A percentile compares a stretch with the other conserved stretches of the same genome.
phyloP scores from a whole-genome alignment of 2,329 filamentous ascomycete genomes.

The Diaporthe citriasiana region DNA sequence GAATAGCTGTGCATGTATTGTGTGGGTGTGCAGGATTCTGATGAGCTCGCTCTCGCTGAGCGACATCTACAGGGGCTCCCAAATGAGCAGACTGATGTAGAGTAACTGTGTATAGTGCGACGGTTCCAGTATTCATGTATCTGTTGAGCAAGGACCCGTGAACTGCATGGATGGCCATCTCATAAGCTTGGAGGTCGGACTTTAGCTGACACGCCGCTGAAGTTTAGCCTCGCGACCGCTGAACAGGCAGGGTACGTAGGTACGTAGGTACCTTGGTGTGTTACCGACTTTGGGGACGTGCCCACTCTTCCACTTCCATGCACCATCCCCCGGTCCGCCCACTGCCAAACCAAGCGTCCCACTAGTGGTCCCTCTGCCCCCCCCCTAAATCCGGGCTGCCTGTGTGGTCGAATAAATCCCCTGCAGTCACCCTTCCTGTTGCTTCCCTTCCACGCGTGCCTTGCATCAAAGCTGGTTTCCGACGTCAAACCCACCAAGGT shows the following conservation, averaged over 20 bases:
- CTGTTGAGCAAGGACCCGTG: slow-evolving; percentile 12
- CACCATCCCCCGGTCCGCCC: not conserved
- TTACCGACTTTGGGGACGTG: slow-evolving; percentile 17
- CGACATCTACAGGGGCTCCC: not conserved
- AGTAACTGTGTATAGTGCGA: not conserved
- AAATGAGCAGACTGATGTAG: not conserved
- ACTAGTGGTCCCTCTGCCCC: not conserved
- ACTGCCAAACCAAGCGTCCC: slow-evolving; percentile 25
- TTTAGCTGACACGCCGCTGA: slow-evolving; percentile 30
- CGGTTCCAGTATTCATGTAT: slow-evolving; percentile 14
- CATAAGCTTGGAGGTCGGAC: slow-evolving; percentile 33
- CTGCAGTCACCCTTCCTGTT: slow-evolving; percentile 25
- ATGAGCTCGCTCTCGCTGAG: slow-evolving; percentile 1
- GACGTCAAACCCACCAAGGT: slow-evolving; percentile 21
- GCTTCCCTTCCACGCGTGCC: slow-evolving; percentile 30
- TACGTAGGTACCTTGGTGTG: not conserved
- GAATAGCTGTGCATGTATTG: not conserved
- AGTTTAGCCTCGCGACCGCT: slow-evolving; percentile 4
- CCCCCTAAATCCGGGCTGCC: slow-evolving; percentile 29
- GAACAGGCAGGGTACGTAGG: not conserved
- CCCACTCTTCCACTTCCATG: slow-evolving; percentile 8
- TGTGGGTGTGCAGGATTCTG: not conserved
- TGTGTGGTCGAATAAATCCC: slow-evolving; percentile 33
- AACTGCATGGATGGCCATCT: slow-evolving; percentile 8
- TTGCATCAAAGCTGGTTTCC: slow-evolving; percentile 19